These are phyloP conservation scores for Sporothrix schenckii DNA, from an alignment of 2,329 filamentous ascomycete genomes.

Conservation along the genomic window DNA sequence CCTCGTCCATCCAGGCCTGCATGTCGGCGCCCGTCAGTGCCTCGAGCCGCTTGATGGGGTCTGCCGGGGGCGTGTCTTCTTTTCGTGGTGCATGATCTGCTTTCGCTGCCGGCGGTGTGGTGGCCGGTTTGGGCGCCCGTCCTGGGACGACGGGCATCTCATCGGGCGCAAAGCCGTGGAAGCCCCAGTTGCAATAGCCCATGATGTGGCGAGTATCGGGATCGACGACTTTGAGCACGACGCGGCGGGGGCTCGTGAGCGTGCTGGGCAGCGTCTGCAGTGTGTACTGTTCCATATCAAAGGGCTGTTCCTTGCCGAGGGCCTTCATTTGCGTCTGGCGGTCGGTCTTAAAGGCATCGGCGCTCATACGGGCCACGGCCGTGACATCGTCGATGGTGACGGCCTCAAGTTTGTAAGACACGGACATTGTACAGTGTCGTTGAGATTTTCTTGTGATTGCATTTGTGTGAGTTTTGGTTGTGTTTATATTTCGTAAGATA, in stretches of 20 bases:
- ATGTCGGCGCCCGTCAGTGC: neutral
- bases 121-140: neutral
- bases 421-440: neutral
- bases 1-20: slow-evolving; percentile 15
- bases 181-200: slow-evolving; percentile 14
- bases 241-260: neutral
- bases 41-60: slow-evolving; percentile 12
- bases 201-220: neutral
- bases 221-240: slow-evolving; percentile 3
- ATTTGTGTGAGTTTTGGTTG: neutral
- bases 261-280: neutral
- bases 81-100: neutral
- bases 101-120: neutral
- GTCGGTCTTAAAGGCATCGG: neutral
- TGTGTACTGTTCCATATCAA: neutral
- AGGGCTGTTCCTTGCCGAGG: neutral
- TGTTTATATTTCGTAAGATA: neutral
- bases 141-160: neutral
- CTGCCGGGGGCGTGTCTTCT: neutral
- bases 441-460: neutral
- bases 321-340: slow-evolving; percentile 12
- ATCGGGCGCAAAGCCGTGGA: neutral
- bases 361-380: neutral
- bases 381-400: neutral
- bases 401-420: neutral